Evolutionary conservation across 345 rosid species (phyloP), one percentile per base, ranked within the genome.

Genomic region (Sonneratia alba): DNA sequence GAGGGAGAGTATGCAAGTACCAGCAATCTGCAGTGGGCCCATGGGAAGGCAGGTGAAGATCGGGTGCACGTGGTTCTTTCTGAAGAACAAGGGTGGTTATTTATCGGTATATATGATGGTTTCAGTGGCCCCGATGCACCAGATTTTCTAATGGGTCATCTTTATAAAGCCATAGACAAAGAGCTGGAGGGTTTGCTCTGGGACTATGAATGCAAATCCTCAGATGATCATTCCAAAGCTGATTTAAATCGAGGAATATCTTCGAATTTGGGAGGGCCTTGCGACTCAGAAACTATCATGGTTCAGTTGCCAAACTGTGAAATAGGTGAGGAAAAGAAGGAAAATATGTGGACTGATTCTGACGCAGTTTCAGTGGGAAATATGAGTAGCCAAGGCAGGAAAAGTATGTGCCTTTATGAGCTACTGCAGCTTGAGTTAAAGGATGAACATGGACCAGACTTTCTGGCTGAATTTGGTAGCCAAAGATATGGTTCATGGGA

Each of bases 61-160:
- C 85, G 97, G 79, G 93, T 94, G 73, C 98, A 94, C 72, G 94
- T 94, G 45, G 97, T 94, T 80, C 88, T 94, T 73, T 94, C 97
- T n/a, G 98, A 94, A 77, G 97, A 94, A 73, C 97, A 94, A 76
- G 97, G 98, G 73, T 94, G 98, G 98, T 79, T 94, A 59, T 94
- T 85, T 81, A 86, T 91, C n/a, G 98, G 98, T 66, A 94, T 94
- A 74, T 94, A 94, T 83, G 98, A 94, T 81, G 98, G 98, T 66
- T 94, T 94, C 78, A 94, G 92, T 75, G 98, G 98, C 65, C 98
- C 98, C 6, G 98, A 94, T 87, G 98, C 98, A 37, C 96, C 98
- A 0, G 98, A 94, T 73, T 94, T 91, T 75, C 83, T 94, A 43
- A 92, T 94, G 93, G 85, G 87, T 80, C 83, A 90, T 83, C 89